These are phyloP conservation scores for Aureobasidium leucospermi DNA, from an alignment of 2,329 filamentous ascomycete genomes.

Conservation along the genomic window DNA sequence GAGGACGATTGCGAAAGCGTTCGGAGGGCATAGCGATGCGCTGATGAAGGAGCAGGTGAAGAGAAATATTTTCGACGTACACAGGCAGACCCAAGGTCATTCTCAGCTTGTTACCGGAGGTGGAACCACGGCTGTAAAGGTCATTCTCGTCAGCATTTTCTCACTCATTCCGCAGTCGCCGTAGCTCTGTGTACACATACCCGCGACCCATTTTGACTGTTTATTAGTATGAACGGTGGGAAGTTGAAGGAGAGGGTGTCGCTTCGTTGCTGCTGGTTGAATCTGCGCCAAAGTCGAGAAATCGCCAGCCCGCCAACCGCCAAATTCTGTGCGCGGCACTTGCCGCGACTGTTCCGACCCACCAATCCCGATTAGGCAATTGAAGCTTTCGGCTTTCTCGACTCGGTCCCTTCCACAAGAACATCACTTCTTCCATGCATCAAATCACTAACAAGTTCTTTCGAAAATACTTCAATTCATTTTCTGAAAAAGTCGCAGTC, in stretches of 20 bases:
- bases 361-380: background rate
- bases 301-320: background rate
- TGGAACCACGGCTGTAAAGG: conserved; percentile 61
- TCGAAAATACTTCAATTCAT: background rate
- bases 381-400: too few relatives aligned
- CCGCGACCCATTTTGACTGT: conserved; percentile 34
- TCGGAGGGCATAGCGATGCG: conserved; percentile 6
- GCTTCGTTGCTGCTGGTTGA: conserved; percentile 17
- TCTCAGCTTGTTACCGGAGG: conserved; percentile 99
- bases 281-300: conserved; percentile 1
- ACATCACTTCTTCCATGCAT: background rate
- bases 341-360: background rate
- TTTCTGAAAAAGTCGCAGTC: conserved; percentile 3
- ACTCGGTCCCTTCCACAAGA: background rate
- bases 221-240: conserved; percentile 18
- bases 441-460: background rate
- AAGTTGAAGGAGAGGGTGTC: conserved; percentile 11
- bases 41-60: background rate
- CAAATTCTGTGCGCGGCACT: conserved; percentile 12
- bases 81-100: conserved; percentile 99
- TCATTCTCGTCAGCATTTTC: conserved; percentile 11
- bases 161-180: conserved; percentile 5
- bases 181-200: conserved; percentile 27
- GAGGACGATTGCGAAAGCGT: conserved; percentile 6
- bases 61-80: conserved; percentile 55